Base-by-base conservation (phyloP, 768 basidiomycete species). In the Xerocomus potaroensis region DNA sequence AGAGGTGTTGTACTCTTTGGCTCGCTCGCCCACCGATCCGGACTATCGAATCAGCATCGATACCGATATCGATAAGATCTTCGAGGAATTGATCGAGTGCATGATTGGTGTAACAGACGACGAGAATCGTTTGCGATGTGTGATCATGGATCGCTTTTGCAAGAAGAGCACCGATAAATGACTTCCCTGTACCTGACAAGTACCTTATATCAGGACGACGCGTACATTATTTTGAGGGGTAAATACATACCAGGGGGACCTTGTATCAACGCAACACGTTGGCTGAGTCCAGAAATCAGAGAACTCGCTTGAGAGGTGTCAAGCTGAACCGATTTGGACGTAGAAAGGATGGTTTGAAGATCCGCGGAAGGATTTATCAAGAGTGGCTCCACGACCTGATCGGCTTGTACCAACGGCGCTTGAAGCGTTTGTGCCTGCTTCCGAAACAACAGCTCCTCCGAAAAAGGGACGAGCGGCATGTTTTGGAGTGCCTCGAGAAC, bases 21-120 rank as follows among this genome's bases (percentile, higher is more conserved):
- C 75, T 79, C 0, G 75, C 73, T 50, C 84, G 83, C 9, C 83
- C 75, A 8, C 74, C 73, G 0, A 87, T 65, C 0, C 84, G 75
- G 26, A 84, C 76, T 43, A 87, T 77, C 24, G 61, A 68, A 0
- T 35, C 9, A 0, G 50, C 34, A 1, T 77, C 73, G 3, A 87
- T 83, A 0, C 80, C 83, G 24, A 80, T 79, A 16, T 72, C 69
- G 2, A 86, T 57, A 2, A 87, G 72, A 43, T 81, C 78, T 19
- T 78, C 76, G 4, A 87, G 69, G 45, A 87, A 81, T 41, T 84
- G 79, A 50, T 87, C 84, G 0, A 87, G 73, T 0, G 85, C 84
- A 36, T 87, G 85, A 47, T 87, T 87, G 1, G 84, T 87, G 50
- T 78, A 86, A 52, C 83, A 85, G 15, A 84, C 79, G 1, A 86